A percentile compares a stretch with the other conserved stretches of the same genome.
Conservation (phyloP, 2,329 filamentous ascomycete genomes). For the Calycina herbarum region DNA sequence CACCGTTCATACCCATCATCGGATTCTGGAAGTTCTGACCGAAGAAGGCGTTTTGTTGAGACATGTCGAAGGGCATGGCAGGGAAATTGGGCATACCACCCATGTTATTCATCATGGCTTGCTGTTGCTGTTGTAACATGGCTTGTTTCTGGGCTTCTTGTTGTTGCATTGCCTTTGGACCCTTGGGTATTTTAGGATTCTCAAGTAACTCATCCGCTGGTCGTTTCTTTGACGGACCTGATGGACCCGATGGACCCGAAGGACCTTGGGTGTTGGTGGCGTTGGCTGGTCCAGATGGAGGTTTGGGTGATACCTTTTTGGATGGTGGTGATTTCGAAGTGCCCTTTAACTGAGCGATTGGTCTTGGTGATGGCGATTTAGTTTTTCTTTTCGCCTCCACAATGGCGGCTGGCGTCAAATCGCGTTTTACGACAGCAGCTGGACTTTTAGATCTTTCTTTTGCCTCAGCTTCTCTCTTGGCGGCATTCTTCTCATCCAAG, state of each 20-base stretch:
- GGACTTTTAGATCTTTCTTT: slow-evolving; percentile 52
- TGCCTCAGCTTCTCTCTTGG: slow-evolving; percentile 36
- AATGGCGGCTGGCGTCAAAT: slow-evolving; percentile 39
- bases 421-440: slow-evolving; percentile 34
- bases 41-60: slow-evolving; percentile 19
- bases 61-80: slow-evolving; percentile 36
- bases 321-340: slow-evolving; percentile 38
- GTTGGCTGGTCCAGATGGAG: slow-evolving; percentile 41
- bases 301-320: slow-evolving; percentile 30
- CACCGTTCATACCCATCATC: slow-evolving; percentile 40
- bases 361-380: slow-evolving; percentile 37
- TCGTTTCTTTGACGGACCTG: slow-evolving; percentile 65
- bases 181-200: slow-evolving; percentile 65
- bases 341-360: slow-evolving; percentile 32
- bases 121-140: slow-evolving; percentile 46
- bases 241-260: background rate
- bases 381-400: slow-evolving; percentile 38
- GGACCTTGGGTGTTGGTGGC: slow-evolving; percentile 12
- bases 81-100: slow-evolving; percentile 36
- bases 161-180: slow-evolving; percentile 63
- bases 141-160: slow-evolving; percentile 44
- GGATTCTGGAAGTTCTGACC: slow-evolving; percentile 35
- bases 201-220: slow-evolving; percentile 71
- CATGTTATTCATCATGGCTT: slow-evolving; percentile 47
- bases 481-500: slow-evolving; percentile 55